Conservation (phyloP, 2,329 filamentous ascomycete species). For the Graphium sp. region DNA sequence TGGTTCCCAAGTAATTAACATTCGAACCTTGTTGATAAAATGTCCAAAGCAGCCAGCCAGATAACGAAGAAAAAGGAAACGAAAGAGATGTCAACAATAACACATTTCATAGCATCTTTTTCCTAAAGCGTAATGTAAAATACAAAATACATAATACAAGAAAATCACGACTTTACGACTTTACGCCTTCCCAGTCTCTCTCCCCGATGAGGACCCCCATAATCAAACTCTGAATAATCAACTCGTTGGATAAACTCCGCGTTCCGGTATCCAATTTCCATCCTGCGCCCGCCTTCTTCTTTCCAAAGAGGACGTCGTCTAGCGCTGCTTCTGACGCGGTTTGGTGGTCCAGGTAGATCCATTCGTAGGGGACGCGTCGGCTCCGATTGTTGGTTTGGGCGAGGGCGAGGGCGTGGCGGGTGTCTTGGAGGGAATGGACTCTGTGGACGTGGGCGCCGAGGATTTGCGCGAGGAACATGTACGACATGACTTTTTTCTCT, state of each 20-base stretch:
- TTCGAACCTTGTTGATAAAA: no score
- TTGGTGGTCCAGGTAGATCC: conserved; percentile 62
- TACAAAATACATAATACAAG: no score
- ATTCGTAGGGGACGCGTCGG: no score
- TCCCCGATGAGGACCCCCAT: conserved; percentile 61
- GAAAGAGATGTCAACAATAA: no score
- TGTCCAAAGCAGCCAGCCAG: no score
- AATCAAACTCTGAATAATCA: conserved; percentile 85
- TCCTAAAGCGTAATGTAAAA: no score
- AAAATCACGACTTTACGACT: no score
- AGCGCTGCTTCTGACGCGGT: conserved; percentile 22
- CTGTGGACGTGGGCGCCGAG: conserved; percentile 57
- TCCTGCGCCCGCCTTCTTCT: conserved; percentile 8
- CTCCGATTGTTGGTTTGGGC: no score
- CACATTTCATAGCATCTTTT: no score
- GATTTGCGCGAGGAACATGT: conserved; percentile 65
- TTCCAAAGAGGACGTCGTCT: conserved; percentile 7
- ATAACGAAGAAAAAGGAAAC: no score
- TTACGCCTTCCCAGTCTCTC: conserved; percentile 21
- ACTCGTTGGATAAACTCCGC: conserved; percentile 63
- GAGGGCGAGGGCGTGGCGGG: conserved; percentile 43
- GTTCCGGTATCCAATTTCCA: neutral
- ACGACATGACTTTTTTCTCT: conserved; percentile 51
- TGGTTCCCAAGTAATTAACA: no score
- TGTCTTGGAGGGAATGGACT: conserved; percentile 49